Base-by-base conservation (phyloP, 106 monocot genomes). In the Acorus gramineus region DNA sequence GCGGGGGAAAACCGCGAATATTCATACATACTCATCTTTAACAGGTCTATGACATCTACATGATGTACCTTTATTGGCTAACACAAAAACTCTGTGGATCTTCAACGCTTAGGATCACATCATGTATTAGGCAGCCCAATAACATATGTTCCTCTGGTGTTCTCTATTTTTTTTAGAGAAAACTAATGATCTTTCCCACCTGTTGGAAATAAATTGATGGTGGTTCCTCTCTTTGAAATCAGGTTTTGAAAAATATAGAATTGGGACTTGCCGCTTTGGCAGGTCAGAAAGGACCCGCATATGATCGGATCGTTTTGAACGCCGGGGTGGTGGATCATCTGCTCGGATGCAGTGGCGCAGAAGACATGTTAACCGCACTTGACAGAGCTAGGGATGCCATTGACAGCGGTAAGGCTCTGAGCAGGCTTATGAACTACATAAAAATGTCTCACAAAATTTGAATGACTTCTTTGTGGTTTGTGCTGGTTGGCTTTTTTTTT, bases 301-400 rank as follows among this genome's bases (percentile, higher is more conserved):
- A 96, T 69, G 96, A 96, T 60, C 78, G 96, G n/a, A 88, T 96
- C 11, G 71, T 88, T 44, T 61, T 96, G n/a, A 96, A 96, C 74
- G 91, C 91, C n/a, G 96, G 83, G 64, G 85, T 96, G 83, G 85
- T 77, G 11, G 91, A 96, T 57, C 91, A 85, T 73, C 65, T 91
- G 44, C 70, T 98, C 11, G 87, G 91, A 8, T 85, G 91, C 72
- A 46, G 8, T 46, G 96, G 91, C 11, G 91, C 96, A 0, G 85
- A 84, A 53, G 87, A 98, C 62, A 50, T 83, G 43, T 59, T 46
- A 11, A 55, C 63, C 3, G 91, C 96, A 5, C 60, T 98, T 9
- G 88, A 87, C 28, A 70, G 96, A 14, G 91, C 96, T 8, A 81
- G 83, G 59, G 96, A 82, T 73, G 96, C 90, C 58, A 77, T 98